phyloP scores from a whole-genome alignment of 192 early-diverging fungal genomes.

The Coemansia pectinata region DNA sequence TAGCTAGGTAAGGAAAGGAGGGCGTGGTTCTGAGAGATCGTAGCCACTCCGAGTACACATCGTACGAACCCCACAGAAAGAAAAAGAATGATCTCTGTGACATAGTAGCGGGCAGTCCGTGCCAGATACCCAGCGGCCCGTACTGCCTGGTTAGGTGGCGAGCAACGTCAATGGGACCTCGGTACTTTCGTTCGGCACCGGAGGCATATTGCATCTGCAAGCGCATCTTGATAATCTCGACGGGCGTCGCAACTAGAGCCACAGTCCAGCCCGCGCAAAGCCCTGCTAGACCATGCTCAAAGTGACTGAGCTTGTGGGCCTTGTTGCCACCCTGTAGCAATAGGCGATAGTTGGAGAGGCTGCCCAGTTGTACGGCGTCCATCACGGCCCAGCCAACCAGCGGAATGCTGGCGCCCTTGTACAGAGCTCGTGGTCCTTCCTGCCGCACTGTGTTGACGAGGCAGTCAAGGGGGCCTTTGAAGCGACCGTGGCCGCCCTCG shows the following conservation, averaged over 20 bases:
- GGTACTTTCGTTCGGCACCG: constrained; percentile 67
- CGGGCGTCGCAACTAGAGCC: constrained; percentile 77
- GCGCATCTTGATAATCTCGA: constrained; percentile 73
- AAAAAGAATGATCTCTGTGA: constrained; percentile 85
- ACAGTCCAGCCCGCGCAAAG: constrained; percentile 76
- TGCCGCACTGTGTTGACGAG: constrained; percentile 64
- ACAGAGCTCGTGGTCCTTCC: constrained; percentile 76
- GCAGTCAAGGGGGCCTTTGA: constrained; percentile 73
- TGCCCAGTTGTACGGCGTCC: constrained; percentile 77
- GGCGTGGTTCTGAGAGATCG: constrained; percentile 49
- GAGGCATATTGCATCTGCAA: constrained; percentile 77
- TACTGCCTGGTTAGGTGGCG: constrained; percentile 71
- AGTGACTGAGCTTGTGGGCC: constrained; percentile 58
- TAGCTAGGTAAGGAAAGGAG: constrained; percentile 22
- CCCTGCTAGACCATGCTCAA: constrained; percentile 73
- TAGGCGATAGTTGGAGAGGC: constrained; percentile 79
- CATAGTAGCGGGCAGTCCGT: constrained; percentile 82
- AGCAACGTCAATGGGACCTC: constrained; percentile 85
- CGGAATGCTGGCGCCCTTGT: constrained; percentile 92
- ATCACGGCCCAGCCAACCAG: constrained; percentile 89
- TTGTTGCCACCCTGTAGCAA: constrained; percentile 66
- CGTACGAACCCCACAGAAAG: constrained; percentile 59
- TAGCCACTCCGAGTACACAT: constrained; percentile 54
- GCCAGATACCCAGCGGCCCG: constrained; percentile 79
- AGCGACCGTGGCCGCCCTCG: constrained; percentile 65